These are phyloP conservation scores for Alternaria brassicicola DNA, from an alignment of 2,329 filamentous ascomycete species.

Conservation along the genomic window DNA sequence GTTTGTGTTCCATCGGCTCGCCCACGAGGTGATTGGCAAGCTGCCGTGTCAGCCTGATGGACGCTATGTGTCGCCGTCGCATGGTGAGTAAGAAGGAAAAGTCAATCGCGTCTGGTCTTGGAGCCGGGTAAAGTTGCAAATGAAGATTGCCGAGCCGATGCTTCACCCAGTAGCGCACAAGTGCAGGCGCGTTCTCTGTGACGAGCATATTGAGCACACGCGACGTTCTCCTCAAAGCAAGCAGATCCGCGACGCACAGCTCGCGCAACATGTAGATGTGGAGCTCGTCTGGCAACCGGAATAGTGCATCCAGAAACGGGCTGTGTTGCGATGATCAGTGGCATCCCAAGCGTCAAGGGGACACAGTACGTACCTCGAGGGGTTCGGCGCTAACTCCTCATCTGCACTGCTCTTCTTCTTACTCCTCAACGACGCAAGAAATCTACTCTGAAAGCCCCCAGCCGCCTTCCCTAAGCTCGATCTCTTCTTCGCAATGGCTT, in stretches of 20 bases:
- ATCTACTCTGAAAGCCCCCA: conserved; percentile 39
- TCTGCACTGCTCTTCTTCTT: conserved; percentile 30
- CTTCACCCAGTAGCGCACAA: conserved; percentile 46
- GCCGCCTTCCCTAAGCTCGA: conserved; percentile 42
- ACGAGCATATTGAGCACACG: conserved; percentile 42
- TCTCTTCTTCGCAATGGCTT: conserved; percentile 34
- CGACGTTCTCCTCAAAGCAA: conserved; percentile 40
- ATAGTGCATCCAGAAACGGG: conserved; percentile 40
- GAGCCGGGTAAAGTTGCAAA: conserved; percentile 44
- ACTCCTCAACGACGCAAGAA: conserved; percentile 42
- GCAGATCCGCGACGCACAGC: conserved; percentile 42
- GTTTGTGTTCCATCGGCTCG: conserved; percentile 37
- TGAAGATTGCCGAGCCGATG: conserved; percentile 43
- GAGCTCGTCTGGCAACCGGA: conserved; percentile 44
- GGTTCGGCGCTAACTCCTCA: conserved; percentile 24
- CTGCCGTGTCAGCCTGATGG: conserved; percentile 43
- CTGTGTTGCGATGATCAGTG: conserved; percentile 22
- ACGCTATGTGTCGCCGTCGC: conserved; percentile 45
- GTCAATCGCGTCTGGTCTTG: conserved; percentile 36
- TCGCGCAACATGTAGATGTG: conserved; percentile 44
- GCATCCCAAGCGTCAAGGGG: not conserved
- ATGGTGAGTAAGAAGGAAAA: conserved; percentile 45
- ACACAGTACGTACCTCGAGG: conserved; percentile 32
- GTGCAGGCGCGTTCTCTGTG: conserved; percentile 37
- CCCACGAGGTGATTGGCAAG: conserved; percentile 42